Percentiles rank a stretch among this genome's conserved stretches.
Conservation (phyloP, 306 rosid genomes). For the Rubus idaeus region DNA sequence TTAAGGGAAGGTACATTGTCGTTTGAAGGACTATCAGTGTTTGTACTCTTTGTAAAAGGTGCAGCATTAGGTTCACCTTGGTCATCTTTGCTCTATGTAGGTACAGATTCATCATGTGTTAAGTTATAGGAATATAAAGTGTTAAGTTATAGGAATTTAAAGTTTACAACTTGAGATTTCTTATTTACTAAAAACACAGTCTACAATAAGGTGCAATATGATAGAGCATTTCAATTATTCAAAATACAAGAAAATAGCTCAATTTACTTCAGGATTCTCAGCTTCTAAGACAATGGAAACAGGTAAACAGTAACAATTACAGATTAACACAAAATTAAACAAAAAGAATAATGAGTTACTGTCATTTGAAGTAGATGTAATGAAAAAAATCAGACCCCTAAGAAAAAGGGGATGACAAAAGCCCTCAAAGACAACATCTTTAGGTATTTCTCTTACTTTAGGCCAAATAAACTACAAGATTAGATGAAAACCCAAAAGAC, state of each 20-base stretch:
- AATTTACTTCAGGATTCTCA: neutral
- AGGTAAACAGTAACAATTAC: neutral
- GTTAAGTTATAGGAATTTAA: neutral
- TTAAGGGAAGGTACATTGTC: conserved; percentile 21
- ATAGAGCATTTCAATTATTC: neutral
- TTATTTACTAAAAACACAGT: neutral
- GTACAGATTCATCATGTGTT: conserved; percentile 19
- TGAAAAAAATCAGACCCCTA: neutral
- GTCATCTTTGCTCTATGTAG: conserved; percentile 40
- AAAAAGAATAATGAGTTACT: neutral
- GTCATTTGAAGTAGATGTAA: neutral
- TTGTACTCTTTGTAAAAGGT: conserved; percentile 14
- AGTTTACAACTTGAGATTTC: neutral
- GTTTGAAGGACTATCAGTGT: conserved; percentile 19
- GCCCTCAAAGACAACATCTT: neutral
- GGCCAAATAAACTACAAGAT: neutral
- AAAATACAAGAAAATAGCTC: conserved; percentile 2
- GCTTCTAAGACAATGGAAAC: conserved; percentile 4
- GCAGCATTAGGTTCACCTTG: conserved; percentile 20
- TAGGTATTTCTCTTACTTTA: neutral
- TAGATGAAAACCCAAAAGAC: conserved; percentile 3
- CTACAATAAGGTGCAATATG: neutral
- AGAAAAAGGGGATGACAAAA: neutral
- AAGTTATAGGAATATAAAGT: neutral
- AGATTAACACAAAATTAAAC: neutral